These are phyloP conservation scores for Ophiognomonia clavigignenti-juglandacearum DNA, from an alignment of 2,329 filamentous ascomycete genomes.

Conservation along the genomic window DNA sequence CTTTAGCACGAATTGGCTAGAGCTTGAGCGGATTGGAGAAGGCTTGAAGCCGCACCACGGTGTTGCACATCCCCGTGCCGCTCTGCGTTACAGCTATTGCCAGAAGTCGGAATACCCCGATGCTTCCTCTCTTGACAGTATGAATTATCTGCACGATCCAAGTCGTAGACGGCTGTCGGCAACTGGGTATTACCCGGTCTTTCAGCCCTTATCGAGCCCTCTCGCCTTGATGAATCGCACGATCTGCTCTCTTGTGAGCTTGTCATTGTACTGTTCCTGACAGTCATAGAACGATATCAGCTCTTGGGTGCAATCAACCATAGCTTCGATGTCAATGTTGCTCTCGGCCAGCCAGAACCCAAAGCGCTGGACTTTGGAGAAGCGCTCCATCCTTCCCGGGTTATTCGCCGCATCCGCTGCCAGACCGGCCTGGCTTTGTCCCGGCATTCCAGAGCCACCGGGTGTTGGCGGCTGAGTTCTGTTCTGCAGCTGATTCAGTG, in stretches of 20 bases:
- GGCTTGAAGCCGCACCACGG: too few relatives aligned
- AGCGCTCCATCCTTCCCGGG: constrained; percentile 38
- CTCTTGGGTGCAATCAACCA: constrained; percentile 88
- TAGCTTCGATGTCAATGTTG: constrained; percentile 74
- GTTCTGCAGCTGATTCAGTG: constrained; percentile 42
- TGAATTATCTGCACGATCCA: too few relatives aligned
- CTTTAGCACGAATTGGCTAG: too few relatives aligned
- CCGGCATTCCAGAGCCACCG: constrained; percentile 12
- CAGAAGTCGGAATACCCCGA: too few relatives aligned
- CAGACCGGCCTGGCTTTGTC: constrained; percentile 17
- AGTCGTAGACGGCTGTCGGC: neutral
- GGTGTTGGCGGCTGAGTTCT: constrained; percentile 17
- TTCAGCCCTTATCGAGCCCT: constrained; percentile 41
- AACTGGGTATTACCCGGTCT: neutral
- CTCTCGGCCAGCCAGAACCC: constrained; percentile 83
- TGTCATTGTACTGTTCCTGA: constrained; percentile 57
- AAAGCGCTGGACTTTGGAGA: constrained; percentile 61
- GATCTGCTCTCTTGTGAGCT: constrained; percentile 53
- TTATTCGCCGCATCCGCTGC: constrained; percentile 6
- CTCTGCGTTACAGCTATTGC: too few relatives aligned
- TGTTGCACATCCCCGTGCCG: too few relatives aligned
- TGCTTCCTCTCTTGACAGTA: too few relatives aligned
- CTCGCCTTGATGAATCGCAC: constrained; percentile 56
- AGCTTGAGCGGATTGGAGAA: too few relatives aligned
- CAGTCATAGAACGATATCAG: constrained; percentile 83